Evolutionary conservation across 2,329 filamentous ascomycete species (phyloP).

Genomic region (Aspergillus glaucus): DNA sequence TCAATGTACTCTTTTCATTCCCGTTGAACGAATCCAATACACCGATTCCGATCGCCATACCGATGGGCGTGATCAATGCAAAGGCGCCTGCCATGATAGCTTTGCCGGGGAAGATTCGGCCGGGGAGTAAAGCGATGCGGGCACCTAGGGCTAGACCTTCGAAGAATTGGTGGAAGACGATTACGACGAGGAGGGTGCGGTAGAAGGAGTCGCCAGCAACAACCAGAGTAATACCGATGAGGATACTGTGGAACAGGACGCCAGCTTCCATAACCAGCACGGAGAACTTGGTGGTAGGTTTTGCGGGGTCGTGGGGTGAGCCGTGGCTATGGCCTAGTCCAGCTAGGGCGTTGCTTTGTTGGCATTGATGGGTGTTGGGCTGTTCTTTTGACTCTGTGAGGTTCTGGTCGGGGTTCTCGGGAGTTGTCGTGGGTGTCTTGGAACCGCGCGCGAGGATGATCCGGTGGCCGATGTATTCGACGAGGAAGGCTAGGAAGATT

Average conservation of each 20-base stretch:
- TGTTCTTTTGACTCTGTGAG: constrained; percentile 3
- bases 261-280: constrained; percentile 67
- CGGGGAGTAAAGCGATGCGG: constrained; percentile 56
- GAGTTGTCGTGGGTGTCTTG: constrained; percentile 12
- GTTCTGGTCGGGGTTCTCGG: constrained; percentile 3
- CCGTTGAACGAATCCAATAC: constrained; percentile 67
- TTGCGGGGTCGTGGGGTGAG: constrained; percentile 17
- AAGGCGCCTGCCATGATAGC: constrained; percentile 58
- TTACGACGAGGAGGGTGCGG: constrained; percentile 53
- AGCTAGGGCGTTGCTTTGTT: constrained; percentile 11
- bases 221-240: constrained; percentile 47
- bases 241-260: constrained; percentile 63
- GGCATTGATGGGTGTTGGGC: neutral
- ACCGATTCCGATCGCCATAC: constrained; percentile 74
- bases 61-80: constrained; percentile 65
- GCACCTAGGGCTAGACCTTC: constrained; percentile 69
- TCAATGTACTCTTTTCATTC: constrained; percentile 60
- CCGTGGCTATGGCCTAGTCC: constrained; percentile 31
- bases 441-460: constrained; percentile 37
- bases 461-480: constrained; percentile 62
- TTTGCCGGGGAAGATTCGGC: constrained; percentile 35
- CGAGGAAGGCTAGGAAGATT: constrained; percentile 63
- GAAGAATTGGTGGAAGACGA: constrained; percentile 73
- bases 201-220: constrained; percentile 48
- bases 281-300: constrained; percentile 48